Evolutionary conservation across 2,329 filamentous ascomycete species (phyloP), one percentile per base, ranked within the genome.

Genomic region (Exophiala alcalophila): DNA sequence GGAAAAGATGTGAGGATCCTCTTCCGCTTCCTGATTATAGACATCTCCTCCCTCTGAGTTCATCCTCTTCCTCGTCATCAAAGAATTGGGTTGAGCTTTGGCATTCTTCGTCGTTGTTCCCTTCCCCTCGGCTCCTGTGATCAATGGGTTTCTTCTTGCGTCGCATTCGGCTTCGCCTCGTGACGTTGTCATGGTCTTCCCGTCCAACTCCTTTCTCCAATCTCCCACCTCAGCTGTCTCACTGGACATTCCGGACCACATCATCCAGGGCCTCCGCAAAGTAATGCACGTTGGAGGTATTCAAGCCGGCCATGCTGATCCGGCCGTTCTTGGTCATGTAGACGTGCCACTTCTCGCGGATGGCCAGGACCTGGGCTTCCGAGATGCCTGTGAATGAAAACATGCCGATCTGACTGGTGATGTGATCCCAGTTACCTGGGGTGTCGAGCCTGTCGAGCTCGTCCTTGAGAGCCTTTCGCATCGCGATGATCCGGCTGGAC

Each of bases 321-420:
- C 92, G 84, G 15, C 92, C 92, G 62, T 98, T 98, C 79, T 96
- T 96, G 55, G 91, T 97, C 70, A 73, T 72, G 44, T 73, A 73
- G 28, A 73, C 62, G 48, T 73, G 70, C 64, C 67, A 71, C 58
- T 72, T 70, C 38, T 70, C 66, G 21, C 67, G 58, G 47, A 73
- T 53, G 32, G 63, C 57, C 53, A 60, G 54, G 3, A 78, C 73
- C 50, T 78, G 74, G 3, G 59, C 46, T 45, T 72, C 67, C 4
- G 49, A 69, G 47, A 80, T 59, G 0, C 76, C 76, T 0, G 73
- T 74, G 44, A 94, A 98, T 65, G 84, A 91, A 72, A 98, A 98
- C 92, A 98, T 98, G 71, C 92, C 92, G 62, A 98, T 98, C 76
- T 98, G 92, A 59, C 94, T 86, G 11, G 90, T 96, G 64, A 98